phyloP scores from a whole-genome alignment of 768 basidiomycete genomes.

The Gautieria morchelliformis region DNA sequence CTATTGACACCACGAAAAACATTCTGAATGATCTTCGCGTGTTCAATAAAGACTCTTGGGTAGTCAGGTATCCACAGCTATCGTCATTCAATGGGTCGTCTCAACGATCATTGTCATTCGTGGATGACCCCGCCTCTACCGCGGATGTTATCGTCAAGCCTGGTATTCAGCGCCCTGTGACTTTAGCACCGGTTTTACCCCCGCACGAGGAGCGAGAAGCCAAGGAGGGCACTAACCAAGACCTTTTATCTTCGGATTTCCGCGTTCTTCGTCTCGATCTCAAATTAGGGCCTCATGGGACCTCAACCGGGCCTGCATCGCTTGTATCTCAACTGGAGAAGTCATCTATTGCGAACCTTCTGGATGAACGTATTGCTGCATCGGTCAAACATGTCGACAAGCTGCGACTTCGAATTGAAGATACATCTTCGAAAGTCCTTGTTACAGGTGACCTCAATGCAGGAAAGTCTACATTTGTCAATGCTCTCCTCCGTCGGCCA shows the following conservation, averaged over 20 bases:
- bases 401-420: constrained; percentile 78
- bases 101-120: constrained; percentile 73
- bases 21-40: constrained; percentile 61
- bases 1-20: constrained; percentile 59
- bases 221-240: constrained; percentile 17
- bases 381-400: constrained; percentile 74
- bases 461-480: constrained; percentile 97
- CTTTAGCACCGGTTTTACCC: constrained; percentile 28
- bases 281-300: constrained; percentile 70
- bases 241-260: constrained; percentile 47
- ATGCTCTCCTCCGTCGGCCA: constrained; percentile 81
- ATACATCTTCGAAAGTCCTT: constrained; percentile 90
- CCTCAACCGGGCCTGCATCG: constrained; percentile 45
- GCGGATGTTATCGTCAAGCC: constrained; percentile 56
- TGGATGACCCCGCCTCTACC: constrained; percentile 64
- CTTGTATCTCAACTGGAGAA: constrained; percentile 92
- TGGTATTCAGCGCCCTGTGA: constrained; percentile 48
- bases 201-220: constrained; percentile 26
- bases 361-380: constrained; percentile 73
- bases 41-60: constrained; percentile 85
- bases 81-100: constrained; percentile 27
- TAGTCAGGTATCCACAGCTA: constrained; percentile 79
- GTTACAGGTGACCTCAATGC: constrained; percentile 98
- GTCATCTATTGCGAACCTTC: constrained; percentile 81
- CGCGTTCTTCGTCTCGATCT: constrained; percentile 88